Evolutionary conservation across 2,329 filamentous ascomycete species (phyloP).

Genomic region (Botryotinia calthae): DNA sequence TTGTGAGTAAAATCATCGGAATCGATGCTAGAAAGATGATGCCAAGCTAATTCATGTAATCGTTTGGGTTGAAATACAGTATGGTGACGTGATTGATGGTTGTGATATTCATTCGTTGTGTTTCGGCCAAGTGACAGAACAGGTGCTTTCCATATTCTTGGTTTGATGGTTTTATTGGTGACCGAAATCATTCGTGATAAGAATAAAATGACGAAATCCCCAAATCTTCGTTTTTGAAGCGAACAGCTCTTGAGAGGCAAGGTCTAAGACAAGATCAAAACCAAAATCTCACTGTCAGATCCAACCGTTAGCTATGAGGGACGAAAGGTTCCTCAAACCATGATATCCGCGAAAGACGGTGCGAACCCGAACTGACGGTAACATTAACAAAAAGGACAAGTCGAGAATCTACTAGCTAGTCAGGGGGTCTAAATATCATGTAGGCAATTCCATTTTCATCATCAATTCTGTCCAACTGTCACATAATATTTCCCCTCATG

Average conservation of each 20-base stretch:
- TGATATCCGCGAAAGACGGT: not conserved
- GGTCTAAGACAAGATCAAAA: not conserved
- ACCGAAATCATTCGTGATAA: not conserved
- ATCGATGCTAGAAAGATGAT: not conserved
- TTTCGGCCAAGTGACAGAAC: not conserved
- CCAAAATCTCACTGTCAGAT: not conserved
- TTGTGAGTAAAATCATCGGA: not conserved
- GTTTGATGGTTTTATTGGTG: not conserved
- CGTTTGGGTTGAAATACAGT: not conserved
- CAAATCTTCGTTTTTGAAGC: not conserved
- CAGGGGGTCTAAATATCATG: slow-evolving; percentile 10
- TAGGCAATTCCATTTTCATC: slow-evolving; percentile 13
- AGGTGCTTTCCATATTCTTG: not conserved
- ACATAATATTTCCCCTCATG: not conserved
- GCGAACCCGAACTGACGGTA: slow-evolving; percentile 11
- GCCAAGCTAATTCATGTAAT: not conserved
- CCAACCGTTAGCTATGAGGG: not conserved
- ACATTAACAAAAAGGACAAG: slow-evolving; percentile 1
- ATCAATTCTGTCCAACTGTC: slow-evolving; percentile 7
- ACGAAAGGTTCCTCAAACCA: not conserved
- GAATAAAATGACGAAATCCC: not conserved
- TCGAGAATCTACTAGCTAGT: not conserved
- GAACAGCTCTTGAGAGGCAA: not conserved
- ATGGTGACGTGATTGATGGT: not conserved
- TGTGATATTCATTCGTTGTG: not conserved